A percentile compares a stretch with the other conserved stretches of the same genome.
Conservation (phyloP, 768 basidiomycete species). For the Hygrophorus russula region DNA sequence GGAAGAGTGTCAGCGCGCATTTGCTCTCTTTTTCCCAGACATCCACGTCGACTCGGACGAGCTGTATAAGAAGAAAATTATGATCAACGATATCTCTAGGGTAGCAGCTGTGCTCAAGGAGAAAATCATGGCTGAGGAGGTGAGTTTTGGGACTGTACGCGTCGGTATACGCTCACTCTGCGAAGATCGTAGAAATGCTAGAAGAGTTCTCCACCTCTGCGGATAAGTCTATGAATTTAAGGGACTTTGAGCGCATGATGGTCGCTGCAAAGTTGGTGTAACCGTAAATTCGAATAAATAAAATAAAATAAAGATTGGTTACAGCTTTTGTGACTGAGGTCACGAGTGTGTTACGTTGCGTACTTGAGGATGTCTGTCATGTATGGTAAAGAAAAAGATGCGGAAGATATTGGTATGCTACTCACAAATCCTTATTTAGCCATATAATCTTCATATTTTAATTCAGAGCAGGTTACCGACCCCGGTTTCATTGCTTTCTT, state of each 20-base stretch:
- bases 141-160: slow-evolving; percentile 18
- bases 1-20: slow-evolving; percentile 44
- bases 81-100: slow-evolving; percentile 53
- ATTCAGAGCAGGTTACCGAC: slow-evolving; percentile 52
- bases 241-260: slow-evolving; percentile 74
- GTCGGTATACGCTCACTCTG: background rate
- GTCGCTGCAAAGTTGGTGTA: slow-evolving; percentile 43
- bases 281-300: slow-evolving; percentile 1
- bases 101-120: slow-evolving; percentile 57
- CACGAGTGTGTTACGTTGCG: no score
- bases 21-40: slow-evolving; percentile 64
- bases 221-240: slow-evolving; percentile 56
- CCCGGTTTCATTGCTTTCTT: slow-evolving; percentile 74
- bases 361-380: slow-evolving; percentile 36
- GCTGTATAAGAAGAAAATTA: slow-evolving; percentile 42
- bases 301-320: no score
- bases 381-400: slow-evolving; percentile 57
- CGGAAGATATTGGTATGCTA: slow-evolving; percentile 15
- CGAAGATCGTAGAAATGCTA: slow-evolving; percentile 74
- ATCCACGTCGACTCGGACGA: slow-evolving; percentile 24
- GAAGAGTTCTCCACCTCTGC: slow-evolving; percentile 58
- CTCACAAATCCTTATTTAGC: background rate
- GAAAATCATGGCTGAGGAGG: slow-evolving; percentile 67
- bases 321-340: background rate
- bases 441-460: slow-evolving; percentile 1